A percentile compares a stretch with the other conserved stretches of the same genome.
Evolutionary conservation across 768 basidiomycete species (phyloP).

Genomic region (Lyophyllum semitale): DNA sequence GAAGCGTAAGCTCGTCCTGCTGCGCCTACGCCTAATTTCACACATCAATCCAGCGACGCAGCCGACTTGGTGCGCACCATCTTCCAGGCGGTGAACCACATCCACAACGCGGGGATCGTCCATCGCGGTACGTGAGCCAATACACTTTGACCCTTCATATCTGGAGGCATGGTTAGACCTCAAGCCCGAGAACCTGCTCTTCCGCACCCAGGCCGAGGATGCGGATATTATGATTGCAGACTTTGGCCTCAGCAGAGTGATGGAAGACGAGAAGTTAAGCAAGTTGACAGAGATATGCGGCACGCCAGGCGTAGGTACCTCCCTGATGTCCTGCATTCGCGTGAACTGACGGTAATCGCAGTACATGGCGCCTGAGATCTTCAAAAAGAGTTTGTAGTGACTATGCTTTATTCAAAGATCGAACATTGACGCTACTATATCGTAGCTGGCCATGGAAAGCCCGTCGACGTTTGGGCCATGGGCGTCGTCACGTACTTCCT

Average conservation of each 20-base stretch:
- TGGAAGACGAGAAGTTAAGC: slow-evolving; percentile 88
- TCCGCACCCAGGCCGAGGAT: slow-evolving; percentile 85
- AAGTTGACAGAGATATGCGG: slow-evolving; percentile 95
- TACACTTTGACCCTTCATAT: not conserved
- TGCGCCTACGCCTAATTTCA: not conserved
- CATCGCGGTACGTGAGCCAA: slow-evolving; percentile 64
- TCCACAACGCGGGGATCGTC: slow-evolving; percentile 90
- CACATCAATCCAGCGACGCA: slow-evolving; percentile 67
- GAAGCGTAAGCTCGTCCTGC: slow-evolving; percentile 63
- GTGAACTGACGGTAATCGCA: slow-evolving; percentile 22
- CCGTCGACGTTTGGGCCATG: slow-evolving; percentile 97
- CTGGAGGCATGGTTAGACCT: slow-evolving; percentile 54
- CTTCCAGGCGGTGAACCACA: slow-evolving; percentile 84
- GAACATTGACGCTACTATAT: slow-evolving; percentile 1
- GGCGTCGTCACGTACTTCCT: slow-evolving; percentile 98
- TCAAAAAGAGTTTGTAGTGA: slow-evolving; percentile 71
- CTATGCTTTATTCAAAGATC: not conserved
- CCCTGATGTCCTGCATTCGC: not conserved
- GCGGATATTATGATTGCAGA: slow-evolving; percentile 97
- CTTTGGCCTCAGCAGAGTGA: slow-evolving; percentile 89
- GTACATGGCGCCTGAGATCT: slow-evolving; percentile 98
- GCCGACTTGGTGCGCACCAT: slow-evolving; percentile 87
- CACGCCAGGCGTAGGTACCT: slow-evolving; percentile 78
- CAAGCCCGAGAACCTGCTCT: slow-evolving; percentile 97
- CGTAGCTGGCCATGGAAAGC: slow-evolving; percentile 87